A percentile compares a stretch with the other conserved stretches of the same genome.
Conservation (phyloP, 2,329 filamentous ascomycete genomes). For the Sporothrix phasma region DNA sequence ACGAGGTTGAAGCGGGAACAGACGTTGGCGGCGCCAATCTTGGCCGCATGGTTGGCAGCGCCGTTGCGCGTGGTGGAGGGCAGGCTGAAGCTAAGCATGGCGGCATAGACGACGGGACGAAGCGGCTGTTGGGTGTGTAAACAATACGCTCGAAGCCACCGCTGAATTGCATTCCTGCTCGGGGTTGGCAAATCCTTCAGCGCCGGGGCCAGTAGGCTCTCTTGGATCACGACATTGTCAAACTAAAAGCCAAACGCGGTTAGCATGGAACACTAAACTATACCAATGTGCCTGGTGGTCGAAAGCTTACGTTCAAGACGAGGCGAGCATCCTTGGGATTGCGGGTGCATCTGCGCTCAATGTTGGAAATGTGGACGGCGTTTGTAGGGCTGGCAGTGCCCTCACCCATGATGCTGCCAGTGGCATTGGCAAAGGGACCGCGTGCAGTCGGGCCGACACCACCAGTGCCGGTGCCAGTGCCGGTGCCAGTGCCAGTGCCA, state of each 20-base stretch:
- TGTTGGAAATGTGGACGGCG: neutral
- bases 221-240: conserved; percentile 17
- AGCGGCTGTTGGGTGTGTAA: conserved; percentile 18
- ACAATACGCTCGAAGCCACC: conserved; percentile 26
- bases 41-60: conserved; percentile 18
- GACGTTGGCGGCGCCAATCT: conserved; percentile 21
- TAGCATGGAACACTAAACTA: too few relatives aligned
- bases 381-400: neutral
- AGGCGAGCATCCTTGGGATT: neutral
- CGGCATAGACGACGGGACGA: conserved; percentile 21
- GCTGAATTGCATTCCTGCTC: conserved; percentile 28
- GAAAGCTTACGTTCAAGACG: neutral
- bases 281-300: too few relatives aligned
- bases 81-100: conserved; percentile 22
- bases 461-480: neutral
- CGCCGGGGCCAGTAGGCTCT: conserved; percentile 1
- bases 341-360: neutral
- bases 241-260: conserved; percentile 16
- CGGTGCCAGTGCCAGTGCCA: neutral
- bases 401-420: neutral
- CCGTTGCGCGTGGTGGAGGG: conserved; percentile 18
- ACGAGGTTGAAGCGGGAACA: conserved; percentile 31
- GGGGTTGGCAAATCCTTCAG: conserved; percentile 18
- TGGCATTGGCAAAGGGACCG: neutral
- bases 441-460: neutral